These are phyloP conservation scores for Grifola frondosa DNA, from an alignment of 1,284 basidiomycete species.

Conservation along the genomic window DNA sequence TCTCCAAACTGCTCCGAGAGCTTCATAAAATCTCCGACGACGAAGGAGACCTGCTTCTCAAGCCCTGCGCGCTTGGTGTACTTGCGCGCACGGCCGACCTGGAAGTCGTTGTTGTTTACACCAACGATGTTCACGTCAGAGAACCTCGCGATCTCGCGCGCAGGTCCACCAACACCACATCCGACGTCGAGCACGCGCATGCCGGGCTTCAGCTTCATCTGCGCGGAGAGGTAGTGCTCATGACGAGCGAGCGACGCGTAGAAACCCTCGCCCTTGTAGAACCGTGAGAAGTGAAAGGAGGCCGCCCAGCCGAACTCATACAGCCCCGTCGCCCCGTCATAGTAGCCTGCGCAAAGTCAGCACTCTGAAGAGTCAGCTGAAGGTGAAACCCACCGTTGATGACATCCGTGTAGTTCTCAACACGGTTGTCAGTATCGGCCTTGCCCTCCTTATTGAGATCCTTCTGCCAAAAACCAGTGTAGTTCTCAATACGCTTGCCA, in stretches of 20 bases:
- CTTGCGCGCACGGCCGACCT: slow-evolving; percentile 81
- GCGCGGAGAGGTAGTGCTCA: slow-evolving; percentile 94
- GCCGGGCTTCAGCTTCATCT: slow-evolving; percentile 81
- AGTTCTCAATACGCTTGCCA: slow-evolving; percentile 83
- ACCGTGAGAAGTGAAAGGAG: slow-evolving; percentile 98
- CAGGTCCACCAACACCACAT: slow-evolving; percentile 97
- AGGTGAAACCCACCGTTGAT: slow-evolving; percentile 74
- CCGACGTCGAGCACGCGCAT: slow-evolving; percentile 98
- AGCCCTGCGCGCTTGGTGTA: slow-evolving; percentile 85
- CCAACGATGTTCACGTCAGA: slow-evolving; percentile 86
- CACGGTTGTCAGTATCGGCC: slow-evolving; percentile 71
- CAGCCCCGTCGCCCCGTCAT: slow-evolving; percentile 94
- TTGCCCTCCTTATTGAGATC: slow-evolving; percentile 75
- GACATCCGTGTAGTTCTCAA: slow-evolving; percentile 89
- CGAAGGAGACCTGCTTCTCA: slow-evolving; percentile 76
- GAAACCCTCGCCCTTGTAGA: slow-evolving; percentile 95
- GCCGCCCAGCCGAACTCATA: slow-evolving; percentile 96
- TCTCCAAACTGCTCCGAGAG: slow-evolving; percentile 90
- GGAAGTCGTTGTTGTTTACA: slow-evolving; percentile 97
- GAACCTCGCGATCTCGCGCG: slow-evolving; percentile 93
- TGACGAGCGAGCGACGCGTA: slow-evolving; percentile 85
- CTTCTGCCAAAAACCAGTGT: slow-evolving; percentile 94
- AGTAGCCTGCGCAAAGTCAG: slow-evolving; percentile 66
- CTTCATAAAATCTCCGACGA: slow-evolving; percentile 97
- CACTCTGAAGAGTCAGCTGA: neutral